Percentiles rank a stretch among this genome's conserved stretches.
phyloP scores from a whole-genome alignment of 2,329 filamentous ascomycete genomes.

The Rhytidhysteron rufulum region DNA sequence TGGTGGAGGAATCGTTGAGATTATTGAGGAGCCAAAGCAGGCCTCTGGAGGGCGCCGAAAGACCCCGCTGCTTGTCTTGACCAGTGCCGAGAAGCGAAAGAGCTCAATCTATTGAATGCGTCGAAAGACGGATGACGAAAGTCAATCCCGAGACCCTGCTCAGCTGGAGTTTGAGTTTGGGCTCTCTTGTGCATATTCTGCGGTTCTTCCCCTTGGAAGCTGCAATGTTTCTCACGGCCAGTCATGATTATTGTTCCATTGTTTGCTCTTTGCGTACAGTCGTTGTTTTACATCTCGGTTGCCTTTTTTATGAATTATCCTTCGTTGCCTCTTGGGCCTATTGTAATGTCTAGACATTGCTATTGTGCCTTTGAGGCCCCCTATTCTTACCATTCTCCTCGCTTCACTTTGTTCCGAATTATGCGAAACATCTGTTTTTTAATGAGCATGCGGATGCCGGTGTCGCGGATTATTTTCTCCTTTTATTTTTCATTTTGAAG shows the following conservation, averaged over 20 bases:
- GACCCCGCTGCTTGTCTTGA: constrained; percentile 81
- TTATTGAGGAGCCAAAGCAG: constrained; percentile 52
- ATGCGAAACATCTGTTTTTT: constrained; percentile 28
- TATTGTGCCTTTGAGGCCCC: constrained; percentile 3
- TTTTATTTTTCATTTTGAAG: constrained; percentile 5
- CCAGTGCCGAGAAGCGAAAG: constrained; percentile 87
- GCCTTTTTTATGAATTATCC: background rate
- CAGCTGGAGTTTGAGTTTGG: constrained; percentile 14
- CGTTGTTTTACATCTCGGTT: constrained; percentile 5
- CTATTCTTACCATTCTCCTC: constrained; percentile 24
- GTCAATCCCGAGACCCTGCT: constrained; percentile 9
- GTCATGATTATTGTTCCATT: constrained; percentile 29
- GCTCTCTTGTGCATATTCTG: constrained; percentile 34
- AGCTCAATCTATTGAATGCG: constrained; percentile 55
- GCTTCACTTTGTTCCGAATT: constrained; percentile 7
- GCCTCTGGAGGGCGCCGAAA: constrained; percentile 64
- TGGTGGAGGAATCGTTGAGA: constrained; percentile 51
- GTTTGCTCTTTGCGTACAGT: constrained; percentile 14
- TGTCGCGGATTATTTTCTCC: constrained; percentile 13
- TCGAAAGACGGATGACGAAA: constrained; percentile 7
- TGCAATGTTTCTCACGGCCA: constrained; percentile 32
- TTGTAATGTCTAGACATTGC: constrained; percentile 6
- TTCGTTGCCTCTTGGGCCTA: constrained; percentile 3
- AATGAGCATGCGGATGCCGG: constrained; percentile 30
- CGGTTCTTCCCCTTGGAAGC: constrained; percentile 18